These are phyloP conservation scores for Skeletonema marinoi DNA, from an alignment of 108 stramenopile species.

Conservation along the genomic window DNA sequence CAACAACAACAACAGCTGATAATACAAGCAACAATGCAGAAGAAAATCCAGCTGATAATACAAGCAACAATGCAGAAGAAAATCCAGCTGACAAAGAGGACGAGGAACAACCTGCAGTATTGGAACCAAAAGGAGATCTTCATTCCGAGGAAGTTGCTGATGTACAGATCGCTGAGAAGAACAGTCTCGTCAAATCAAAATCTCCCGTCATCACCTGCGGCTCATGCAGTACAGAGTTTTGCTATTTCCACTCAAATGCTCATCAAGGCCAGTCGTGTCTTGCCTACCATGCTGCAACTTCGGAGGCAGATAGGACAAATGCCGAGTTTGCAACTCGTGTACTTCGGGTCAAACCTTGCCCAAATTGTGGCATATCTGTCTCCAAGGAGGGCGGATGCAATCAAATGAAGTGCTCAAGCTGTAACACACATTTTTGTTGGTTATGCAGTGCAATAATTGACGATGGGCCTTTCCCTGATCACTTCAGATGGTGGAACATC, in stretches of 20 bases:
- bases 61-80: not conserved
- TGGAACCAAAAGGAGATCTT: not conserved
- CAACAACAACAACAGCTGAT: not conserved
- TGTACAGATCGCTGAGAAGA: conserved; percentile 8
- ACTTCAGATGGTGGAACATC: conserved; percentile 63
- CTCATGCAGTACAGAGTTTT: conserved; percentile 46
- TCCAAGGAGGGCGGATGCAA: conserved; percentile 68
- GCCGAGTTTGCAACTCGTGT: conserved; percentile 28
- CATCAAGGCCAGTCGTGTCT: conserved; percentile 46
- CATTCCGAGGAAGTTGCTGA: not conserved
- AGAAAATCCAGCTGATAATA: not conserved
- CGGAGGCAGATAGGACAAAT: conserved; percentile 47
- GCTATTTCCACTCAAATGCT: conserved; percentile 63
- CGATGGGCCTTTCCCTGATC: conserved; percentile 60
- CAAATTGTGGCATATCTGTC: conserved; percentile 55
- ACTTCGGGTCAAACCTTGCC: conserved; percentile 57
- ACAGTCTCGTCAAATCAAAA: conserved; percentile 13
- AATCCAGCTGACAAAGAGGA: conserved; percentile 1
- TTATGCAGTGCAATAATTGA: conserved; percentile 55
- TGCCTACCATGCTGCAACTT: conserved; percentile 39
- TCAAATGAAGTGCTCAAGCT: conserved; percentile 57
- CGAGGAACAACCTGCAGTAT: conserved; percentile 1
- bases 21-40: too few species aligned
- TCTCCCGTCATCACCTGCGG: conserved; percentile 41
- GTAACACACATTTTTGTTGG: conserved; percentile 54